phyloP scores from a whole-genome alignment of 192 early-diverging fungal species.

The Coemansia sp. region DNA sequence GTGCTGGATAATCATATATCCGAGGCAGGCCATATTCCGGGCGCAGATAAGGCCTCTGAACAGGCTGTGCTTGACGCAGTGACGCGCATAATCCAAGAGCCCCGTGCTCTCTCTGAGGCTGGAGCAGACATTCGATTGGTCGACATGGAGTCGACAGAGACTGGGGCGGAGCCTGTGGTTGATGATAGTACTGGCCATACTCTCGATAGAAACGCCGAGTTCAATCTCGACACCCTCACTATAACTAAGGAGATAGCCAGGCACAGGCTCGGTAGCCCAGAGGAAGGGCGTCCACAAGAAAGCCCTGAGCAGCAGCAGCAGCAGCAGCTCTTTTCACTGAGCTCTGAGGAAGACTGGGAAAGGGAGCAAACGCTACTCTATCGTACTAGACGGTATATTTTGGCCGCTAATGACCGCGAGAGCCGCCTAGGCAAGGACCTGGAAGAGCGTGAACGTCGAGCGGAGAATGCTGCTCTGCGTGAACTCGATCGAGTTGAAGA shows the following conservation, averaged over 20 bases:
- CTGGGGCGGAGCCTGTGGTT: not conserved
- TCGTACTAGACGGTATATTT: conserved; percentile 18
- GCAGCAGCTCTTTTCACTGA: conserved; percentile 16
- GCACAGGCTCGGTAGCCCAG: not conserved
- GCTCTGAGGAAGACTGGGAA: conserved; percentile 33
- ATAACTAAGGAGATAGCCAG: not conserved
- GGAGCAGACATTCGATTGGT: not conserved
- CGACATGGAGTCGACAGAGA: not conserved
- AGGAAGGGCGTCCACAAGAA: not conserved
- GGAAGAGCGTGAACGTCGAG: conserved; percentile 22
- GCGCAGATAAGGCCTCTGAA: not conserved
- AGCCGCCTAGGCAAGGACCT: conserved; percentile 13
- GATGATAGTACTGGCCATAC: not conserved
- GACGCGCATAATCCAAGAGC: conserved; percentile 1
- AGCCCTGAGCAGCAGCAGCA: not conserved
- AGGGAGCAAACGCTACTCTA: conserved; percentile 10
- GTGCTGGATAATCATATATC: not conserved
- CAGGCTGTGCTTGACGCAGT: conserved; percentile 1
- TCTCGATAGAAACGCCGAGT: not conserved
- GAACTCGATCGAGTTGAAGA: conserved; percentile 43
- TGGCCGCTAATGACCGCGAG: conserved; percentile 31
- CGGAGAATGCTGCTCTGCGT: conserved; percentile 28
- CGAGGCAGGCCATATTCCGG: not conserved
- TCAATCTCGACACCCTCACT: not conserved
- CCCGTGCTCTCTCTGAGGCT: not conserved